A percentile compares a stretch with the other conserved stretches of the same genome.
Conservation (phyloP, 495 filamentous ascomycete genomes). For the Neurospora sp. region DNA sequence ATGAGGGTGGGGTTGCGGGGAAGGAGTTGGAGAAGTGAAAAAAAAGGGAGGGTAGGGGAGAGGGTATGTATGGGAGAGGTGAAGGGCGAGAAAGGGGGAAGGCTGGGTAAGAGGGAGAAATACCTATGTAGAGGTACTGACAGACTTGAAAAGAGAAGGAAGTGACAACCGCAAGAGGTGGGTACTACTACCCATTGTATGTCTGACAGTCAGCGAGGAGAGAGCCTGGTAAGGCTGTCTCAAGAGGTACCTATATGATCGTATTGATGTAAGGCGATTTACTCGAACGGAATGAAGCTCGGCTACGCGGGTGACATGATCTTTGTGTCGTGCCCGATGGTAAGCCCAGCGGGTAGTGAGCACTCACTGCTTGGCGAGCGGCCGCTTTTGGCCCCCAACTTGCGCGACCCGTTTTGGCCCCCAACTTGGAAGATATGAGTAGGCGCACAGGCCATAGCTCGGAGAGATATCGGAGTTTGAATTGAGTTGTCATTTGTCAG, state of each 20-base stretch:
- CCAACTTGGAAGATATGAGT: background rate
- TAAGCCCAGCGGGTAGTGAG: background rate
- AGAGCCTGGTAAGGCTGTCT: no score
- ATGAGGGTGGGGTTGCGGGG: conserved; percentile 44
- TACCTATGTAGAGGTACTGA: background rate
- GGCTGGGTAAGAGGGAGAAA: no score
- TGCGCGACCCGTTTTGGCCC: background rate
- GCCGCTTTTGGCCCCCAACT: background rate
- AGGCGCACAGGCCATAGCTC: background rate
- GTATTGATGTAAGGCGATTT: no score
- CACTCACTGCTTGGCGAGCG: background rate
- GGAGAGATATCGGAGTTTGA: background rate
- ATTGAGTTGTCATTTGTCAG: background rate
- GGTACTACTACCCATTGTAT: background rate
- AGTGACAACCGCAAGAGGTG: background rate
- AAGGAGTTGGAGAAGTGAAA: conserved; percentile 14
- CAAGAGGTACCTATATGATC: no score
- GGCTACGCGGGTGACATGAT: background rate
- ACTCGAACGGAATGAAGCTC: background rate
- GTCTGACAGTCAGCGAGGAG: no score
- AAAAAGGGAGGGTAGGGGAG: no score
- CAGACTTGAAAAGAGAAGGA: background rate
- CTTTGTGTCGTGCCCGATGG: background rate
- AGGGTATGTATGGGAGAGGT: no score
- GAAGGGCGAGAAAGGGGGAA: no score